phyloP scores from a whole-genome alignment of 768 basidiomycete species.

The Auriscalpium microsporum region DNA sequence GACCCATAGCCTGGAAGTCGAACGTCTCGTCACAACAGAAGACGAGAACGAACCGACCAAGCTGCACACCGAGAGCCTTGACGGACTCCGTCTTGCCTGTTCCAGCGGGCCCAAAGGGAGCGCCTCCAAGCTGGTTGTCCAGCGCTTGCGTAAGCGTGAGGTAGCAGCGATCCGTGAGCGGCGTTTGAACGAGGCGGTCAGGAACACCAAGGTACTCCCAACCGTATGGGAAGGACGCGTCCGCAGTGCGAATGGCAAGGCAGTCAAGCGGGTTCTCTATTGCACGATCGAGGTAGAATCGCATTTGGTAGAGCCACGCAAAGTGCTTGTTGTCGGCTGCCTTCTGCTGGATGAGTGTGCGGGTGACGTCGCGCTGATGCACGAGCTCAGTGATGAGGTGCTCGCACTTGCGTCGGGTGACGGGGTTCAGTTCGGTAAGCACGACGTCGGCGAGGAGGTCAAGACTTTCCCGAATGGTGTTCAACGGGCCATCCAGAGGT shows the following conservation, averaged over 20 bases:
- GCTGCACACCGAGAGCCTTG: constrained; percentile 94
- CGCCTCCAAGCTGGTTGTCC: constrained; percentile 89
- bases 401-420: constrained; percentile 96
- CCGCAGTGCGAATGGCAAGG: constrained; percentile 75
- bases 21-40: constrained; percentile 99
- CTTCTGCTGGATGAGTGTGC: constrained; percentile 61
- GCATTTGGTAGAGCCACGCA: constrained; percentile 96
- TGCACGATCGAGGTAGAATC: constrained; percentile 79
- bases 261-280: constrained; percentile 74
- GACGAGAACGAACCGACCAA: constrained; percentile 98
- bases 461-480: constrained; percentile 71
- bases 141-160: constrained; percentile 94
- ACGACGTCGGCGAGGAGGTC: constrained; percentile 97
- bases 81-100: constrained; percentile 98
- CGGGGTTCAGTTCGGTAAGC: constrained; percentile 76
- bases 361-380: constrained; percentile 92
- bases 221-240: constrained; percentile 91
- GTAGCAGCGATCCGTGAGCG: constrained; percentile 94
- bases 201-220: constrained; percentile 99
- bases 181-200: constrained; percentile 95
- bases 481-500: constrained; percentile 57
- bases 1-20: constrained; percentile 99
- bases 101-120: constrained; percentile 97
- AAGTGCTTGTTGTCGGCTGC: constrained; percentile 65
- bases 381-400: constrained; percentile 98